Percentiles rank a stretch among this genome's conserved stretches.
phyloP scores from a whole-genome alignment of 2,329 filamentous ascomycete species.

The Arthrinium phaeospermum region DNA sequence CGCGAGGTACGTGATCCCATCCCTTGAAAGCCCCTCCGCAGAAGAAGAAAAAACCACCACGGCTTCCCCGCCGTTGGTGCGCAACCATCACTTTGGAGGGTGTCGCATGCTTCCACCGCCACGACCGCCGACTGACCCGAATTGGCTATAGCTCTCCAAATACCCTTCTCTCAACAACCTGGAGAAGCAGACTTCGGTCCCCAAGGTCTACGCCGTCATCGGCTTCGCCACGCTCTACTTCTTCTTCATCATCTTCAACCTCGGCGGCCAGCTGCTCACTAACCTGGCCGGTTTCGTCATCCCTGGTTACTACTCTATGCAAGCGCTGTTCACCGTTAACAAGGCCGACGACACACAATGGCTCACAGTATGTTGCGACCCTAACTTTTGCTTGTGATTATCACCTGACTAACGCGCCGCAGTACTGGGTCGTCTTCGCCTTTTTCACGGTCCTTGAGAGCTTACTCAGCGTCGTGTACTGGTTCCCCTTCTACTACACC shows the following conservation, averaged over 20 bases:
- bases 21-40: not conserved
- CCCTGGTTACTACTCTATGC: constrained; percentile 83
- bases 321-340: constrained; percentile 73
- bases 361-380: constrained; percentile 64
- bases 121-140: constrained; percentile 16
- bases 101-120: constrained; percentile 5
- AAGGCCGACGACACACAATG: constrained; percentile 84
- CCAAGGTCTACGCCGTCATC: constrained; percentile 84
- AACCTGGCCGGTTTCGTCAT: constrained; percentile 85
- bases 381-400: not conserved
- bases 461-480: constrained; percentile 84
- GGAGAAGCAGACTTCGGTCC: constrained; percentile 81
- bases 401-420: constrained; percentile 38
- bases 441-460: constrained; percentile 86
- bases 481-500: constrained; percentile 99
- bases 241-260: constrained; percentile 92
- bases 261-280: constrained; percentile 85
- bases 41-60: not conserved
- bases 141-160: constrained; percentile 72
- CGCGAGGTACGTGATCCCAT: constrained; percentile 68
- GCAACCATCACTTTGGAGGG: not conserved
- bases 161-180: constrained; percentile 84
- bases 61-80: constrained; percentile 6
- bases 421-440: constrained; percentile 90
- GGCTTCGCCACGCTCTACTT: constrained; percentile 81